Conservation (phyloP, 108 stramenopile genomes). For the Fragilariopsis cylindrus region DNA sequence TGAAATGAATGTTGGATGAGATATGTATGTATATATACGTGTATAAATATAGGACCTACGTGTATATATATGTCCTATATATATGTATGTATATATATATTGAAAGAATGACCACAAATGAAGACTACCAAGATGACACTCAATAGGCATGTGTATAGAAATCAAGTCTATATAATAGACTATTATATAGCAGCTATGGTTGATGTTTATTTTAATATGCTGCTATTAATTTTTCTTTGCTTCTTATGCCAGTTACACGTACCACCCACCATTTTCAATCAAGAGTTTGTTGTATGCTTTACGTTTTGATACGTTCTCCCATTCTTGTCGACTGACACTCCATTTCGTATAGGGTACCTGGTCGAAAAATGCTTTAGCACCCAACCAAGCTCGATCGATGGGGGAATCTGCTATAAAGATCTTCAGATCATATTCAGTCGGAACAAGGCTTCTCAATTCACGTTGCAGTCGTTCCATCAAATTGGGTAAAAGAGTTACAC, state of each 20-base stretch:
- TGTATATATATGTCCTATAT: too few relatives aligned
- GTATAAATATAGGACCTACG: too few relatives aligned
- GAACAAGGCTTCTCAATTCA: conserved; percentile 75
- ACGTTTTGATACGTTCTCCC: conserved; percentile 27
- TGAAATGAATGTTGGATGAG: too few relatives aligned
- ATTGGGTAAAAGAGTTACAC: conserved; percentile 80
- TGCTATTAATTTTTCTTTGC: too few relatives aligned
- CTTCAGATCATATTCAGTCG: conserved; percentile 62
- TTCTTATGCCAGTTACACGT: not conserved
- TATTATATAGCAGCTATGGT: too few relatives aligned
- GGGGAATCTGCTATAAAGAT: conserved; percentile 69
- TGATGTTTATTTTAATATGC: too few relatives aligned
- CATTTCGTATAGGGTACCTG: conserved; percentile 20
- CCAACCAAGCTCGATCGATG: conserved; percentile 40
- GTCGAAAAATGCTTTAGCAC: conserved; percentile 28
- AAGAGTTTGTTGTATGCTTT: conserved; percentile 32
- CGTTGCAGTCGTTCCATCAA: conserved; percentile 62
- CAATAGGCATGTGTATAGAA: too few relatives aligned
- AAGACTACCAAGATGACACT: too few relatives aligned
- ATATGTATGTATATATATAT: too few relatives aligned
- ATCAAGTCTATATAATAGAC: too few relatives aligned
- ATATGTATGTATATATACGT: too few relatives aligned
- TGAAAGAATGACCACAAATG: too few relatives aligned
- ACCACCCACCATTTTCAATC: conserved; percentile 30
- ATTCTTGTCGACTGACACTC: conserved; percentile 42